phyloP scores from a whole-genome alignment of 2,329 filamentous ascomycete genomes.

The Pseudogymnoascus sp. region DNA sequence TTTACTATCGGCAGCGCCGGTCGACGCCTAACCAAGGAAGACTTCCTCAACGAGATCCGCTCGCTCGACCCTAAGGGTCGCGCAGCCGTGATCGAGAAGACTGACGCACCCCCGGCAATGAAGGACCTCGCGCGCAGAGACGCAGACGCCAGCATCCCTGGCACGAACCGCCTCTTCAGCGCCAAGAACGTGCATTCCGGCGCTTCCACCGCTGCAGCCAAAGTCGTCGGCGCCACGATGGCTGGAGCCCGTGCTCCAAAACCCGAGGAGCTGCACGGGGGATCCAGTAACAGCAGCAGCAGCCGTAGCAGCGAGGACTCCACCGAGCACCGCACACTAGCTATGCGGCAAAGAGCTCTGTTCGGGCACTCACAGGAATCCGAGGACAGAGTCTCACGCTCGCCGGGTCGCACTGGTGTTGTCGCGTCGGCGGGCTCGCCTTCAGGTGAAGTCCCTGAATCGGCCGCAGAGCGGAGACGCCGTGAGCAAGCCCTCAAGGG shows the following conservation, averaged over 20 bases:
- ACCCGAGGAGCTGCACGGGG: neutral
- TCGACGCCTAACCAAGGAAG: slow-evolving; percentile 68
- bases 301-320: slow-evolving; percentile 1
- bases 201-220: slow-evolving; percentile 14
- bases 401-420: slow-evolving; percentile 15
- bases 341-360: slow-evolving; percentile 27
- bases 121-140: slow-evolving; percentile 27
- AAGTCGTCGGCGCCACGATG: slow-evolving; percentile 18
- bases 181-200: slow-evolving; percentile 31
- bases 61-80: slow-evolving; percentile 59
- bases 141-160: slow-evolving; percentile 20
- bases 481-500: slow-evolving; percentile 48
- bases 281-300: neutral
- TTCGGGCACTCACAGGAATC: slow-evolving; percentile 25
- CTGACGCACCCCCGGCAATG: slow-evolving; percentile 24
- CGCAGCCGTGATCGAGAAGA: slow-evolving; percentile 23
- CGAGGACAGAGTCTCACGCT: slow-evolving; percentile 30
- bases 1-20: slow-evolving; percentile 71
- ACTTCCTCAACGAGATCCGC: slow-evolving; percentile 69
- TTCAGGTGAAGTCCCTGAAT: slow-evolving; percentile 43
- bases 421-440: slow-evolving; percentile 27
- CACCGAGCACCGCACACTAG: neutral
- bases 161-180: slow-evolving; percentile 21
- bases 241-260: slow-evolving; percentile 15
- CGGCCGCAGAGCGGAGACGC: slow-evolving; percentile 60